Conservation (phyloP, 257 asterid genomes). For the Verbascum thapsus region DNA sequence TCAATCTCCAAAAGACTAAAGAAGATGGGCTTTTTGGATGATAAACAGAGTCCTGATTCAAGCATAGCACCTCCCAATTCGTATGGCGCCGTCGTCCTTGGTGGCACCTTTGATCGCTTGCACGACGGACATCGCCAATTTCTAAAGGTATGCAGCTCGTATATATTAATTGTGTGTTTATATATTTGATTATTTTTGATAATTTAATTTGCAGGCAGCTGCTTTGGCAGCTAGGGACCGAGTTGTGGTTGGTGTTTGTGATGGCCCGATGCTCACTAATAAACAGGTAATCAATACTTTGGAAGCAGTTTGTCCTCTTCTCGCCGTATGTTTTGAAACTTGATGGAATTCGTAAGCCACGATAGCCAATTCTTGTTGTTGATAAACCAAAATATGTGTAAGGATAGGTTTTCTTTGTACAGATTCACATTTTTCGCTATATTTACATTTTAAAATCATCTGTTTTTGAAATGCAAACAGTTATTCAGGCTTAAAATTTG, state of each 20-base stretch:
- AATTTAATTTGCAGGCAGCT: constrained; percentile 59
- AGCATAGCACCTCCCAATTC: constrained; percentile 55
- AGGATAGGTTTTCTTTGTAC: not conserved
- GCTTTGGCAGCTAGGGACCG: constrained; percentile 63
- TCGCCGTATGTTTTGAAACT: not conserved
- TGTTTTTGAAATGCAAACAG: not conserved
- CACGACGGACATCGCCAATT: constrained; percentile 95
- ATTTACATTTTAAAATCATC: constrained; percentile 14
- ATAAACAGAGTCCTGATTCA: constrained; percentile 35
- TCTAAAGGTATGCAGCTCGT: constrained; percentile 54
- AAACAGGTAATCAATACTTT: constrained; percentile 75
- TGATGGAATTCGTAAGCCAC: constrained; percentile 3
- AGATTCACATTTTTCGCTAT: no score
- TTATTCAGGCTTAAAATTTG: not conserved
- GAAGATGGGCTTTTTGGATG: constrained; percentile 45
- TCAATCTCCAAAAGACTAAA: not conserved
- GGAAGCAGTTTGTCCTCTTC: no score
- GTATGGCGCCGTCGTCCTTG: constrained; percentile 75
- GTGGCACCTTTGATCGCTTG: constrained; percentile 95
- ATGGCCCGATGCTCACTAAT: constrained; percentile 82
- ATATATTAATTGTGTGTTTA: not conserved
- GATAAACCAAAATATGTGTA: not conserved
- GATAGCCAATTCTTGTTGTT: not conserved
- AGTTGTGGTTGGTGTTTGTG: constrained; percentile 85
- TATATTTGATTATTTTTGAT: not conserved